Evolutionary conservation across 768 basidiomycete species (phyloP), one percentile per base, ranked within the genome.

Genomic region (Leccinum disarticulatum): DNA sequence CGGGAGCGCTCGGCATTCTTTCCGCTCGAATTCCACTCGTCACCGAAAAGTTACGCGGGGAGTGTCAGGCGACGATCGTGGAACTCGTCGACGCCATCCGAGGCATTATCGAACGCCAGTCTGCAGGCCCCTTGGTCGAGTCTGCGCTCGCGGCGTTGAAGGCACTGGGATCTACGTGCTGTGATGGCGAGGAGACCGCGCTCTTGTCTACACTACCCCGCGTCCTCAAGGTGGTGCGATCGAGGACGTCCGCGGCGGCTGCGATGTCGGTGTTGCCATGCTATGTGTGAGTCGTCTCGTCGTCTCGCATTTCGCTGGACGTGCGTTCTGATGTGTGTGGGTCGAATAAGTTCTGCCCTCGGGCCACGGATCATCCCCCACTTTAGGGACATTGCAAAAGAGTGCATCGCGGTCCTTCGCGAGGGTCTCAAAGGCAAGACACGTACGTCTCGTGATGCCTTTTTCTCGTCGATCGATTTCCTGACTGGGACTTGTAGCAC

Each of bases 281-380:
- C 35, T 78, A 94, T 58, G 77, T 84, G 89, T 93, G 83, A 80
- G 57, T 50, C 36, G 3, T 31, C 9, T 56, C 30, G 22, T 38
- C 36, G 19, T 36, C 13, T 51, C 15, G 25, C 17, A 38, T n/a
- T n/a, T 8, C n/a, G n/a, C 9, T n/a, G 0, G 10, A 6, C 22
- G 46, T 10, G 19, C 33, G 36, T n/a, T 35, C 64, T 65, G 52
- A 72, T 6, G 13, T 19, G 13, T 19, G 46, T 35, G 31, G 48
- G 3, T 35, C 36, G 30, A 49, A 15, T 66, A 38, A 96, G 93
- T 19, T 71, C 79, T 19, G 86, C 87, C 50, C 82, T 98, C 22
- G 93, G 92, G 0, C 93, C 95, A 11, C 87, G 96, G 0, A 80
- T 94, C 53, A 93, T 99, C 53, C 93, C 96, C 5, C 81, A 85